Evolutionary conservation across 495 filamentous ascomycete species (phyloP).

Genomic region (Penicillium daleae): DNA sequence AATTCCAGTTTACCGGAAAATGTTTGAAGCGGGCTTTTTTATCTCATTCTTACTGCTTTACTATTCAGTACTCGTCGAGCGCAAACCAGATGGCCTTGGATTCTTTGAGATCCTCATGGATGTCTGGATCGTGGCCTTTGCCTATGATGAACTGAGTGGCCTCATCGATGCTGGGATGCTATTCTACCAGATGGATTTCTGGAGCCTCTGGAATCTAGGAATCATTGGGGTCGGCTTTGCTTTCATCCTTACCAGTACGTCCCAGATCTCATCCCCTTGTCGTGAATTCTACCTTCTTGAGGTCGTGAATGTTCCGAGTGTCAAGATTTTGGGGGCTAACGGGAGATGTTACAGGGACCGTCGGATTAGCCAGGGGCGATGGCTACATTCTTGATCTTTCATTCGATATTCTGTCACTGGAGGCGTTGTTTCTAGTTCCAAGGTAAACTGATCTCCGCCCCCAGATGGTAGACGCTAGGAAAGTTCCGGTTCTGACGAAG

Average conservation of each 20-base stretch:
- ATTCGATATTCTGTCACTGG: constrained; percentile 86
- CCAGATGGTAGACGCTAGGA: constrained; percentile 4
- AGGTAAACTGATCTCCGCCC: constrained; percentile 45
- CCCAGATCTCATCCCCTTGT: constrained; percentile 1
- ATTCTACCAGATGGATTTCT: constrained; percentile 87
- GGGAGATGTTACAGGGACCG: constrained; percentile 54
- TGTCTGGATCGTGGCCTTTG: constrained; percentile 81
- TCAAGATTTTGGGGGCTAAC: constrained; percentile 16
- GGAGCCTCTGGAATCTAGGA: constrained; percentile 85
- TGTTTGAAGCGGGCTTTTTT: constrained; percentile 88
- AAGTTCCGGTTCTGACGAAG: constrained; percentile 10
- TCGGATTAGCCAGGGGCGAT: constrained; percentile 69
- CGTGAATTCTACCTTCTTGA: constrained; percentile 20
- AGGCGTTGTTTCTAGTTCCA: constrained; percentile 89
- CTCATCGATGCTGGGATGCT: constrained; percentile 79
- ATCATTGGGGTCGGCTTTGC: constrained; percentile 82
- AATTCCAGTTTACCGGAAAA: constrained; percentile 90
- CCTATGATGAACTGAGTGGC: constrained; percentile 83
- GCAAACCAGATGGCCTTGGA: constrained; percentile 53
- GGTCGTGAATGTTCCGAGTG: not conserved
- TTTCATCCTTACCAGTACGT: constrained; percentile 74
- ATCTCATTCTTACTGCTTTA: constrained; percentile 79
- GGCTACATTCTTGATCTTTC: constrained; percentile 69
- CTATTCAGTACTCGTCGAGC: constrained; percentile 77
- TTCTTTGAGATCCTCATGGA: constrained; percentile 57